Conservation (phyloP, 2,329 filamentous ascomycete genomes). For the Stagonosporopsis chrysanthemi region DNA sequence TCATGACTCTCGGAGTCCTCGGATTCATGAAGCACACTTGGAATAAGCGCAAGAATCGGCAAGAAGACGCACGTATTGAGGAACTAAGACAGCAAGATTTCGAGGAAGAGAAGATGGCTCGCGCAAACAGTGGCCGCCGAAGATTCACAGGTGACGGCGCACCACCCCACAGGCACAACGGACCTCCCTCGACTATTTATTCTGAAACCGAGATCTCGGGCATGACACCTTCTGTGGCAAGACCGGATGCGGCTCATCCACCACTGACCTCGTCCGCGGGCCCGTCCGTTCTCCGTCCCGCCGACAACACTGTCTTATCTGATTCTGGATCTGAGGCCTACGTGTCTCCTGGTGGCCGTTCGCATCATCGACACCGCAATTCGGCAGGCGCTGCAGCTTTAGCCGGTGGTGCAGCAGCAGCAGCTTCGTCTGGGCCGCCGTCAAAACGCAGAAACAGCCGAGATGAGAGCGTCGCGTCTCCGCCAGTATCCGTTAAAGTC, state of each 20-base stretch:
- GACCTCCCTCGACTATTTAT: conserved; percentile 51
- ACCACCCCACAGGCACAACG: conserved; percentile 36
- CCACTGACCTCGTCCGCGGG: conserved; percentile 37
- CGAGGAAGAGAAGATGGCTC: conserved; percentile 61
- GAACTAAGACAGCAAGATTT: conserved; percentile 59
- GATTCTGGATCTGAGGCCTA: conserved; percentile 53
- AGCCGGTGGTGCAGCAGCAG: conserved; percentile 36
- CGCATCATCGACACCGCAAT: conserved; percentile 42
- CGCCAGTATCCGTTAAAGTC: conserved; percentile 70
- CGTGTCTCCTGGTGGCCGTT: conserved; percentile 45
- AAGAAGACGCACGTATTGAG: conserved; percentile 67
- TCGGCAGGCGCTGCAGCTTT: conserved; percentile 34
- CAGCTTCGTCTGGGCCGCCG: conserved; percentile 38
- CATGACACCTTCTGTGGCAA: conserved; percentile 54
- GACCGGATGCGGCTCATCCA: conserved; percentile 41
- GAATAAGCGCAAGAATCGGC: conserved; percentile 63
- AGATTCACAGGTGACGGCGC: conserved; percentile 73
- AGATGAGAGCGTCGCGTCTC: conserved; percentile 59
- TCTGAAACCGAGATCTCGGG: conserved; percentile 54
- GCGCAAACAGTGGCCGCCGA: conserved; percentile 63
- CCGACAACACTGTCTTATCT: conserved; percentile 47
- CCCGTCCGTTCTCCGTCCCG: conserved; percentile 47
- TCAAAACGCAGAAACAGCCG: conserved; percentile 43
- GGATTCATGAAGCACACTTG: conserved; percentile 55
- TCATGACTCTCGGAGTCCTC: conserved; percentile 54